A percentile compares a stretch with the other conserved stretches of the same genome.
These are phyloP conservation scores for Carnegiea gigantea DNA, from an alignment of 179 eudicot genomes.

Conservation along the genomic window DNA sequence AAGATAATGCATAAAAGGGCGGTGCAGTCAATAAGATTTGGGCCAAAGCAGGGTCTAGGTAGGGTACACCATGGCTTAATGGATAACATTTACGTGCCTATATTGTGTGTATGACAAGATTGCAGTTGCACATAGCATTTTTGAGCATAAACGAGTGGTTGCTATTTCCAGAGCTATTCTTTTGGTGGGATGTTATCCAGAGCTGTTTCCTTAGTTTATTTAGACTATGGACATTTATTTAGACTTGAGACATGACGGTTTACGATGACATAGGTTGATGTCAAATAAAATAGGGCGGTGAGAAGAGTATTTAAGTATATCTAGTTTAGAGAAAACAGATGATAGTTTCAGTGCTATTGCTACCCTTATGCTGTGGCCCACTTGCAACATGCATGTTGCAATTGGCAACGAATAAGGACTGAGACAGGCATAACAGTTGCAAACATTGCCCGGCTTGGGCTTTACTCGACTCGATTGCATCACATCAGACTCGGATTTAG, in stretches of 20 bases:
- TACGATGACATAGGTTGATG: constrained; percentile 11
- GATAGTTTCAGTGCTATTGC: constrained; percentile 23
- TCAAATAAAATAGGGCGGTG: constrained; percentile 14
- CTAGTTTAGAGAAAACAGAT: neutral
- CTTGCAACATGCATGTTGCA: constrained; percentile 14
- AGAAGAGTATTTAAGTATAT: neutral
- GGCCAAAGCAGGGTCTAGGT: neutral
- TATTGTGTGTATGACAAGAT: no score
- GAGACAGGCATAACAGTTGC: constrained; percentile 2
- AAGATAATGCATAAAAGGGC: no score
- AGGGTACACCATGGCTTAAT: neutral
- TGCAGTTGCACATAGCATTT: no score
- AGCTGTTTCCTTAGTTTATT: neutral
- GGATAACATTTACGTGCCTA: neutral
- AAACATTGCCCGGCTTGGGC: neutral
- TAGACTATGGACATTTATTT: neutral
- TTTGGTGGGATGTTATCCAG: neutral
- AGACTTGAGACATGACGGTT: constrained; percentile 7
- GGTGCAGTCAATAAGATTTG: neutral
- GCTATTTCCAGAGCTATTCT: neutral
- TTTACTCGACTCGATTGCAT: neutral
- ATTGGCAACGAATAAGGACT: neutral
- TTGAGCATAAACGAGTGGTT: neutral
- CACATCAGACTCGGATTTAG: neutral
- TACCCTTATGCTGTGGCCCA: constrained; percentile 26